phyloP scores from a whole-genome alignment of 129 eudicot species.

The Ambrosia trifida region DNA sequence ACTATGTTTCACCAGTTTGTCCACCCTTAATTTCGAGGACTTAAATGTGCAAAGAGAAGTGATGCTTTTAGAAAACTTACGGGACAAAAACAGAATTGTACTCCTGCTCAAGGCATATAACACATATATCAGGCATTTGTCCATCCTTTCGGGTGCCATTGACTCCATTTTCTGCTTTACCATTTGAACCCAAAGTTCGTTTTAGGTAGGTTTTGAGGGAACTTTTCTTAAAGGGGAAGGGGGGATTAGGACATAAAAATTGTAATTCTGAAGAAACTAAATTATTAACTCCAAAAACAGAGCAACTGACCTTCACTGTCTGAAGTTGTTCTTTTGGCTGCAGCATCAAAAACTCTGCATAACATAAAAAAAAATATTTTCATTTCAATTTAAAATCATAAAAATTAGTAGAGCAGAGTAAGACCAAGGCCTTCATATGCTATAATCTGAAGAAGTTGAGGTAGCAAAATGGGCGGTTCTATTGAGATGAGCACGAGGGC shows the following conservation, averaged over 20 bases:
- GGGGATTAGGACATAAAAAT: neutral
- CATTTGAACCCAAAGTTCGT: constrained; percentile 46
- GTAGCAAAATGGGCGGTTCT: neutral
- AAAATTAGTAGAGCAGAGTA: neutral
- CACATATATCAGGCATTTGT: constrained; percentile 81
- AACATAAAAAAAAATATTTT: constrained; percentile 16
- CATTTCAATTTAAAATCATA: neutral
- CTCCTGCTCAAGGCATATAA: constrained; percentile 90
- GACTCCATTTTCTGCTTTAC: constrained; percentile 54
- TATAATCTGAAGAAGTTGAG: neutral
- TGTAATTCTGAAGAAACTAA: constrained; percentile 20
- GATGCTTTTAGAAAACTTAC: constrained; percentile 50
- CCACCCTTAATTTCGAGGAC: neutral
- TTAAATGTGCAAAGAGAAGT: neutral
- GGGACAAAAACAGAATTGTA: constrained; percentile 96
- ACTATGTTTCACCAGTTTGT: neutral
- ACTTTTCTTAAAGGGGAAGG: neutral
- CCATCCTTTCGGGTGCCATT: constrained; percentile 55
- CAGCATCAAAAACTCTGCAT: constrained; percentile 94
- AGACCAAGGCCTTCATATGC: neutral
- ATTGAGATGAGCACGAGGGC: neutral
- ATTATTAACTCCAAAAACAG: neutral
- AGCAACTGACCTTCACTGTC: constrained; percentile 61
- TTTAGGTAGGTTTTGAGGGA: neutral
- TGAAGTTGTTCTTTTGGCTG: constrained; percentile 68